phyloP scores from a whole-genome alignment of 176 grass and related monocot genomes.

The Eremochloa ophiuroides region DNA sequence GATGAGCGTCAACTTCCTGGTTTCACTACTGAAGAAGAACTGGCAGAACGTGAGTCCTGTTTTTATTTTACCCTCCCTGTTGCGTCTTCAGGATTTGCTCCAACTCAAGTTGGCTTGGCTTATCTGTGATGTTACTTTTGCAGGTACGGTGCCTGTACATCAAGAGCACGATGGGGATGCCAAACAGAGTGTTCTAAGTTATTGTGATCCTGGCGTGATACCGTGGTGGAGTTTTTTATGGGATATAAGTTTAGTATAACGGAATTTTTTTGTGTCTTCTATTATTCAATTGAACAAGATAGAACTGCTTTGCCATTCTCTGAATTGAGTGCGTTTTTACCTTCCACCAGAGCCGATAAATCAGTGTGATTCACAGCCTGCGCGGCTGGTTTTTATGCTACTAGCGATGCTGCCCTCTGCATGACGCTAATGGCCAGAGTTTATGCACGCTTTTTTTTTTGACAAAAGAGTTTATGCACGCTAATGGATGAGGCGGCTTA shows the following conservation, averaged over 20 bases:
- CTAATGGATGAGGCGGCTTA: too few relatives aligned
- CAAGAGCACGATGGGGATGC: constrained; percentile 97
- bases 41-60: constrained; percentile 75
- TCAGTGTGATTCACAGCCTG: too few relatives aligned
- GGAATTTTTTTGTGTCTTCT: neutral
- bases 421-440: too few relatives aligned
- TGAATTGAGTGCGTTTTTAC: too few relatives aligned
- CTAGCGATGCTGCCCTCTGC: too few relatives aligned
- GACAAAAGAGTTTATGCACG: too few relatives aligned
- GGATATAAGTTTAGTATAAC: neutral
- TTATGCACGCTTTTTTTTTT: too few relatives aligned
- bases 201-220: neutral
- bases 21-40: constrained; percentile 90
- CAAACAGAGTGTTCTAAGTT: constrained; percentile 60
- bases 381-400: too few relatives aligned
- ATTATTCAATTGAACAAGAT: neutral
- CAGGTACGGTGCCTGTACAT: constrained; percentile 93
- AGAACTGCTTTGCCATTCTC: neutral
- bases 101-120: neutral
- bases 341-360: too few relatives aligned
- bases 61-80: neutral
- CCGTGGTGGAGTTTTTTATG: neutral
- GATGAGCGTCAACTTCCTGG: constrained; percentile 92
- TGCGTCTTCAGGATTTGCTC: neutral
- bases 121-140: neutral